These are phyloP conservation scores for Didymella glomerata DNA, from an alignment of 2,329 filamentous ascomycete genomes.

Conservation along the genomic window DNA sequence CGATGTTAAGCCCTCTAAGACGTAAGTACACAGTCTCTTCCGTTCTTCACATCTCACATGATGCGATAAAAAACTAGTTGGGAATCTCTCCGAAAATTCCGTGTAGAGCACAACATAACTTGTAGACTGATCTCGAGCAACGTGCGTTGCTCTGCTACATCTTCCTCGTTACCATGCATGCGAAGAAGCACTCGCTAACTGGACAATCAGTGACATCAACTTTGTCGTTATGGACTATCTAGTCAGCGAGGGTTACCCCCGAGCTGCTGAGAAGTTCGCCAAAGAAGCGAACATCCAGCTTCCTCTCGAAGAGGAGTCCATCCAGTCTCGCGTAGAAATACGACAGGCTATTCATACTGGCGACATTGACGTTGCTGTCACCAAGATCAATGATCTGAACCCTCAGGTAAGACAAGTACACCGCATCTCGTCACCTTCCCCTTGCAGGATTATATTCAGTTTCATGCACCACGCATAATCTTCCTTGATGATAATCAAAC, in stretches of 20 bases:
- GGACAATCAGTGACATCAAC: slow-evolving; percentile 81
- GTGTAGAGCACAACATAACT: slow-evolving; percentile 91
- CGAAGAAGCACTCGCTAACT: slow-evolving; percentile 33
- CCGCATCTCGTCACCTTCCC: slow-evolving; percentile 5
- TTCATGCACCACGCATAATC: slow-evolving; percentile 99
- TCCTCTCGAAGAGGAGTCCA: slow-evolving; percentile 74
- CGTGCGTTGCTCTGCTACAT: slow-evolving; percentile 26
- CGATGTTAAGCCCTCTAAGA: slow-evolving; percentile 86
- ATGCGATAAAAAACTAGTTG: slow-evolving; percentile 85
- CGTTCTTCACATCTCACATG: slow-evolving; percentile 64
- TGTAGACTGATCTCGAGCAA: slow-evolving; percentile 69
- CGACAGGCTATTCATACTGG: slow-evolving; percentile 85
- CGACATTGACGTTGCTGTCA: slow-evolving; percentile 84
- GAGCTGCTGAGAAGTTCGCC: slow-evolving; percentile 91
- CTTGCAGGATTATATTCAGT: slow-evolving; percentile 92
- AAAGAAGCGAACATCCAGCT: slow-evolving; percentile 88
- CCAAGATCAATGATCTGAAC: slow-evolving; percentile 86
- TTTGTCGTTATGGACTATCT: slow-evolving; percentile 95
- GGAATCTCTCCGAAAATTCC: slow-evolving; percentile 99
- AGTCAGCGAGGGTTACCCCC: slow-evolving; percentile 92
- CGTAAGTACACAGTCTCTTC: slow-evolving; percentile 65
- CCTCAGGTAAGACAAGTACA: slow-evolving; percentile 74
- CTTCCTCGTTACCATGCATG: not conserved
- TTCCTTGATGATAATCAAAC: slow-evolving; percentile 86
- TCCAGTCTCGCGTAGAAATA: slow-evolving; percentile 82